Conservation (phyloP, 2,329 filamentous ascomycete genomes). For the Apiospora saccharicola region DNA sequence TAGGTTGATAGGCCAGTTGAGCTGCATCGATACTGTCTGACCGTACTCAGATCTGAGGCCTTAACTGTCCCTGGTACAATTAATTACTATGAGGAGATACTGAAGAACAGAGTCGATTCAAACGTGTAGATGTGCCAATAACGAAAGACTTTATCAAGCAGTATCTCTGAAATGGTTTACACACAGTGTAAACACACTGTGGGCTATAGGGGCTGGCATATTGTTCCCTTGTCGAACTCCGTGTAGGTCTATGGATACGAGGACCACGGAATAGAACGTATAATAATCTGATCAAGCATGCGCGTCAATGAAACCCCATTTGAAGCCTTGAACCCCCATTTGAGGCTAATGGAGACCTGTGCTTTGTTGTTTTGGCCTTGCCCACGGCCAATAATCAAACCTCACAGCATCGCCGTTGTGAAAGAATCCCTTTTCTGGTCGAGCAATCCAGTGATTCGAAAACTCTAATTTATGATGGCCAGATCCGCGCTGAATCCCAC, state of each 20-base stretch:
- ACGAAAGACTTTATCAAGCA: neutral
- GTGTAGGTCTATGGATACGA: neutral
- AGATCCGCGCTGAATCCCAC: neutral
- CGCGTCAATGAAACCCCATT: no score
- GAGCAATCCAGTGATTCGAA: neutral
- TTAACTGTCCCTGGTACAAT: no score
- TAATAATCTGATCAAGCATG: no score
- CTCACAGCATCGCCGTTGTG: neutral
- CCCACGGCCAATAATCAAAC: neutral
- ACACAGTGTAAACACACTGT: neutral
- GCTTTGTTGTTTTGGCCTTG: neutral
- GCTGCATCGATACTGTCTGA: no score
- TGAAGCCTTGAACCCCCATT: no score
- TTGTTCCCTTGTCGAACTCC: neutral
- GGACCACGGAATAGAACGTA: neutral
- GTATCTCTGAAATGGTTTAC: neutral
- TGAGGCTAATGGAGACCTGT: no score
- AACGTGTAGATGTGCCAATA: neutral
- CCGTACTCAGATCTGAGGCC: no score
- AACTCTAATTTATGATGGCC: neutral
- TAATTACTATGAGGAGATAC: no score
- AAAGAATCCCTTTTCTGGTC: neutral
- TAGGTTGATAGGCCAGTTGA: no score
- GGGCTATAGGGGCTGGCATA: neutral
- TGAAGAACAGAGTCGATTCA: no score